phyloP scores from a whole-genome alignment of 2,329 filamentous ascomycete species.

The Colletotrichum higginsianum region DNA sequence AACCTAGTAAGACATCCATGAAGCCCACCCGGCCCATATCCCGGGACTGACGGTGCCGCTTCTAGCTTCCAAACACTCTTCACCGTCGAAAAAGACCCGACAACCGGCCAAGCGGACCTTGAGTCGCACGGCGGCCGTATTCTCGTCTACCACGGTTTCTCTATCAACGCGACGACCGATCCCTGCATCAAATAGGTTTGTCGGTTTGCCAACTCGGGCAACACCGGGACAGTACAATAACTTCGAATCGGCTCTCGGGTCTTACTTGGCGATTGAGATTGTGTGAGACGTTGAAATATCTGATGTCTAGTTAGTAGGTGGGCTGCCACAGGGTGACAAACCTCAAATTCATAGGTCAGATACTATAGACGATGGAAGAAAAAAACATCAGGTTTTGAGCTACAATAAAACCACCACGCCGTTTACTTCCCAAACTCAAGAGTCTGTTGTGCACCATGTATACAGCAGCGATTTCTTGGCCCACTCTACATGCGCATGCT shows the following conservation, averaged over 20 bases:
- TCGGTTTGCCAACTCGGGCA: background rate
- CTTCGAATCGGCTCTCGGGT: background rate
- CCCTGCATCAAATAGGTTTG: background rate
- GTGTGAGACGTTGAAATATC: background rate
- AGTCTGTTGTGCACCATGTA: background rate
- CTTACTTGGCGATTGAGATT: background rate
- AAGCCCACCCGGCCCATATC: background rate
- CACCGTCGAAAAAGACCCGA: conserved; percentile 1
- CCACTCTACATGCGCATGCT: background rate
- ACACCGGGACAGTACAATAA: background rate
- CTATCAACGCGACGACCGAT: conserved; percentile 5
- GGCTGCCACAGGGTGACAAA: background rate
- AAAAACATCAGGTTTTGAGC: background rate
- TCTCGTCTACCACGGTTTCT: background rate
- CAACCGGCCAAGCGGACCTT: background rate
- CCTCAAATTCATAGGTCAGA: background rate
- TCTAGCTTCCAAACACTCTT: background rate
- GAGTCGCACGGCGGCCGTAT: background rate
- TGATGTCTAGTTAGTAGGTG: background rate
- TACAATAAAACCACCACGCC: background rate
- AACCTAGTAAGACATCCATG: background rate
- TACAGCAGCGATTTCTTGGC: background rate
- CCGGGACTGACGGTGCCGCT: background rate
- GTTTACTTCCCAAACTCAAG: no score
- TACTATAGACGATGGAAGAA: background rate